Conservation (phyloP, 2,329 filamentous ascomycete genomes). For the Beauveria australis region DNA sequence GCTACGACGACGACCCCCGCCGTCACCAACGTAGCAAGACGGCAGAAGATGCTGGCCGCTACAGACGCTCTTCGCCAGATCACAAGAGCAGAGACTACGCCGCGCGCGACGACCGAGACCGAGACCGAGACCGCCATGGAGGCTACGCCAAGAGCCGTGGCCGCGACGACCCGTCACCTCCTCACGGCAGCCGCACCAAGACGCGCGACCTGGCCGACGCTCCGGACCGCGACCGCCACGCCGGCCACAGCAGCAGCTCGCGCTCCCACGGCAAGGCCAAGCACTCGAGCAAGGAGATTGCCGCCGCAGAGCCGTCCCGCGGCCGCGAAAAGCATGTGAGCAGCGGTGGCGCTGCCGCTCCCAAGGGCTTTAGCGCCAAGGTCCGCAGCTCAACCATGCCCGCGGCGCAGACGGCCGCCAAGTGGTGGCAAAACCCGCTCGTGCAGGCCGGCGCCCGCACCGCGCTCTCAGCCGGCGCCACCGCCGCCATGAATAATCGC, state of each 20-base stretch:
- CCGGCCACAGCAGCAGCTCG: background rate
- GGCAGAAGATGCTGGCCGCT: background rate
- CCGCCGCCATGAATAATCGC: slow-evolving; percentile 38
- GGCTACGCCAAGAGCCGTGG: background rate
- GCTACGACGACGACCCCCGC: background rate
- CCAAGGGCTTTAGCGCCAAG: slow-evolving; percentile 5
- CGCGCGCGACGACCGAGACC: slow-evolving; percentile 1
- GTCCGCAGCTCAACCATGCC: slow-evolving; percentile 27
- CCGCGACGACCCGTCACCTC: background rate
- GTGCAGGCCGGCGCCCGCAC: slow-evolving; percentile 36
- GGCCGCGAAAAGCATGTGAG: slow-evolving; percentile 16
- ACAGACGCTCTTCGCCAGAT: background rate
- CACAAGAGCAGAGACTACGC: background rate
- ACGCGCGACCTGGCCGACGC: background rate
- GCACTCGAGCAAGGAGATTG: slow-evolving; percentile 7
- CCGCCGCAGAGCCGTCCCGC: background rate
- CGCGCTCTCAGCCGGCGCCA: slow-evolving; percentile 39
- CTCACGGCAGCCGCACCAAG: background rate
- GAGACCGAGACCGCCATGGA: background rate
- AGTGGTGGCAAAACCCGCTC: slow-evolving; percentile 31
- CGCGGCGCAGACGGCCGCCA: slow-evolving; percentile 19
- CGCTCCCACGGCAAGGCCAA: background rate
- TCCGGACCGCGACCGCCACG: background rate
- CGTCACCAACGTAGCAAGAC: slow-evolving; percentile 4
- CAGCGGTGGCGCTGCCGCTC: slow-evolving; percentile 5